phyloP scores from a whole-genome alignment of 2,329 filamentous ascomycete species.

The Elsinoe ampelina region DNA sequence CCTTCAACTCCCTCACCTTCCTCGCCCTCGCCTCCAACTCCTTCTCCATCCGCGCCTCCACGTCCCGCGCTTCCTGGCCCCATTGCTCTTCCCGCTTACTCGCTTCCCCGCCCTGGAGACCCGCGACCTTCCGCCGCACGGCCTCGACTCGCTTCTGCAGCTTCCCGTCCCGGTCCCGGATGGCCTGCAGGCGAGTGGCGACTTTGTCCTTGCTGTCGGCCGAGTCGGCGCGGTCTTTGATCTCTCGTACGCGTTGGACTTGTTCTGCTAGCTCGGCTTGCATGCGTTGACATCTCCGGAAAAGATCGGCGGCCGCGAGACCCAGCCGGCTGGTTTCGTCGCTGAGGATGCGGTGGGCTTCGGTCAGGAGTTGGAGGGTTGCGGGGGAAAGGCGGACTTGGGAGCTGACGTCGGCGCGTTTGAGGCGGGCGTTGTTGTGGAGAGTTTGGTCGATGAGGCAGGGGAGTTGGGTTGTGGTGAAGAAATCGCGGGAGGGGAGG shows the following conservation, averaged over 20 bases:
- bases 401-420: constrained; percentile 54
- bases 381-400: constrained; percentile 61
- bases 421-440: constrained; percentile 40
- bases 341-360: constrained; percentile 61
- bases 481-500: constrained; percentile 53
- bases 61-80: constrained; percentile 49
- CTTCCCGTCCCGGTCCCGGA: constrained; percentile 47
- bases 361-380: constrained; percentile 61
- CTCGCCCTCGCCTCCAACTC: constrained; percentile 17
- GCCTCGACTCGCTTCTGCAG: constrained; percentile 52
- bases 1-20: constrained; percentile 22
- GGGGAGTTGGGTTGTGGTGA: constrained; percentile 48
- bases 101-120: constrained; percentile 40
- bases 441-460: constrained; percentile 47
- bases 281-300: constrained; percentile 59
- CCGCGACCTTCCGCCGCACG: constrained; percentile 42
- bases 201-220: constrained; percentile 52
- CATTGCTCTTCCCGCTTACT: constrained; percentile 53
- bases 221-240: constrained; percentile 56
- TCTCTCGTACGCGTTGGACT: constrained; percentile 55
- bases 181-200: constrained; percentile 48
- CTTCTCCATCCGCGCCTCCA: constrained; percentile 25
- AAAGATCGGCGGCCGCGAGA: constrained; percentile 61
- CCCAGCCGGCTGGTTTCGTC: constrained; percentile 61
- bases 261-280: constrained; percentile 60